Percentiles rank a stretch among this genome's conserved stretches.
These are phyloP conservation scores for Cladosporium sphaerospermum DNA, from an alignment of 2,329 filamentous ascomycete species.

Conservation along the genomic window DNA sequence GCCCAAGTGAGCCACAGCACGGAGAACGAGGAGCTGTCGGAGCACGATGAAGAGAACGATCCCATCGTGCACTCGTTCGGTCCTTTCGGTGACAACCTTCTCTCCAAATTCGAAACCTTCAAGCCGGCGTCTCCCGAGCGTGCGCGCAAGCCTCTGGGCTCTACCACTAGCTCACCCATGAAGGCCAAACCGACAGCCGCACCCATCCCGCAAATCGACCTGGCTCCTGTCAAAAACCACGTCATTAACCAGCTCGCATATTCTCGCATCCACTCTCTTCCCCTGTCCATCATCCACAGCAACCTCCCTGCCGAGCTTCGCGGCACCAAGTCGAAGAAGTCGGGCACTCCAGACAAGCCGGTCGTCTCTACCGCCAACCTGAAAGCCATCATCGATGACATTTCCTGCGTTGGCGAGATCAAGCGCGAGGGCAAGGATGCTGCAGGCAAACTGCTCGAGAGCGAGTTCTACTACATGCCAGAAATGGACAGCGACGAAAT, in stretches of 20 bases:
- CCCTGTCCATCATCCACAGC: slow-evolving; percentile 79
- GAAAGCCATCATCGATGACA: slow-evolving; percentile 64
- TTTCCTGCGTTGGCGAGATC: slow-evolving; percentile 81
- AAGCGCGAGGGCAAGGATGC: slow-evolving; percentile 89
- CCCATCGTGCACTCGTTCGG: slow-evolving; percentile 89
- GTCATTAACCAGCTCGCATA: slow-evolving; percentile 93
- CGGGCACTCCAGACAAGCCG: slow-evolving; percentile 20
- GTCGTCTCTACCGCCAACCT: slow-evolving; percentile 57
- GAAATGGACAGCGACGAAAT: slow-evolving; percentile 76
- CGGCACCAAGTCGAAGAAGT: slow-evolving; percentile 26
- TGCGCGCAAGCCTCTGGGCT: slow-evolving; percentile 29
- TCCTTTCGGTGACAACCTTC: slow-evolving; percentile 77
- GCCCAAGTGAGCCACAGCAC: slow-evolving; percentile 19
- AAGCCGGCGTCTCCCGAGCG: slow-evolving; percentile 58
- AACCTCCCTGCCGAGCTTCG: slow-evolving; percentile 65
- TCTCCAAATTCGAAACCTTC: slow-evolving; percentile 76
- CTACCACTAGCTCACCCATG: slow-evolving; percentile 23
- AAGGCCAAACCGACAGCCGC: slow-evolving; percentile 19
- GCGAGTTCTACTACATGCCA: slow-evolving; percentile 93
- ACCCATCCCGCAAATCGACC: slow-evolving; percentile 9
- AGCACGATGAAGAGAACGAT: slow-evolving; percentile 90
- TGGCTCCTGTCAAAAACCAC: slow-evolving; percentile 64
- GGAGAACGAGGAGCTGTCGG: slow-evolving; percentile 58
- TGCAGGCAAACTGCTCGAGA: slow-evolving; percentile 85
- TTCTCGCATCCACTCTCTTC: slow-evolving; percentile 84